Conservation (phyloP, 176 grass and related monocot species). For the Oryza meyeriana region DNA sequence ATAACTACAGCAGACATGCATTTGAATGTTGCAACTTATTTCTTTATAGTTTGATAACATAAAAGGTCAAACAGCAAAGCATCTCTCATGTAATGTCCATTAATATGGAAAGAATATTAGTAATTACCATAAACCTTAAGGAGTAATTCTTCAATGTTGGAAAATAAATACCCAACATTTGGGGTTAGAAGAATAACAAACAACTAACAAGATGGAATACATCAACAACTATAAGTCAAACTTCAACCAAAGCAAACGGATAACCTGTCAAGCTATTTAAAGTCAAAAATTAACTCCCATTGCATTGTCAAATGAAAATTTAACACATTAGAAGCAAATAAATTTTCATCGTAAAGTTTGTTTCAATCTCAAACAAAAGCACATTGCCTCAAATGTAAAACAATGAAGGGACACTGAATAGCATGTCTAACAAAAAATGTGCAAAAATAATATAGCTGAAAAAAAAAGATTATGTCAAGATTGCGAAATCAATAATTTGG, state of each 20-base stretch:
- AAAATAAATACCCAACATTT: neutral
- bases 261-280: neutral
- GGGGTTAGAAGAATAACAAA: neutral
- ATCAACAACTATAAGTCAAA: neutral
- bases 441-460: neutral
- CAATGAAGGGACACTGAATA: neutral
- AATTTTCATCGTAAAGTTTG: neutral
- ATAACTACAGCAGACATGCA: neutral
- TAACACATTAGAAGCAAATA: neutral
- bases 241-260: neutral
- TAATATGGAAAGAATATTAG: neutral
- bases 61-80: neutral
- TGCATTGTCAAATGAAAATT: neutral
- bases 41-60: neutral
- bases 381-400: neutral
- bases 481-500: neutral
- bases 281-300: neutral
- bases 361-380: neutral
- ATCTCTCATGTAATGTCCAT: neutral
- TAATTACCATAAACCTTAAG: neutral
- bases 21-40: neutral
- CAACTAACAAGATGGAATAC: neutral
- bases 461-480: conserved; percentile 5
- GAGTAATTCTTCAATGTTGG: neutral
- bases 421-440: neutral